Base-by-base conservation (phyloP, 805 yeast species). In the Grigorovia jiainica region DNA sequence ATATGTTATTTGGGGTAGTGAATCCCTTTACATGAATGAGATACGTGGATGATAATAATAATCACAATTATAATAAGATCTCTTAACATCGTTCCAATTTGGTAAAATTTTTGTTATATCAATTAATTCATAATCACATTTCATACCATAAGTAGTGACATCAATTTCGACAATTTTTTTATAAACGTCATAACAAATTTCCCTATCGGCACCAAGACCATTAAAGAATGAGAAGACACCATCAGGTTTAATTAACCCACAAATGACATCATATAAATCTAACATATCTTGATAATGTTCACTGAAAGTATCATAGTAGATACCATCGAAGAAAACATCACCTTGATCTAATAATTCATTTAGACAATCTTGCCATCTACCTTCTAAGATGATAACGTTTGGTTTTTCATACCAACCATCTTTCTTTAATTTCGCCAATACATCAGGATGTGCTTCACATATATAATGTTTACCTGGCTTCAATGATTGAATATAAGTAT, bases 401-500 rank as follows among this genome's bases (percentile, higher is more conserved):
- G 73, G 66, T 53, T 76, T 82, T 3, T 78, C 79, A 57, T 73
- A 77, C 97, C 97, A 90, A 1, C 95, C 95, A 51, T 82, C 89
- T 2, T 59, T 53, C 43, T 68, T 67, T 71, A 89, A 64, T 52
- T 83, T 79, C 1, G 61, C 59, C 27, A 90, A 63, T 9, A 89
- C 97, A 50, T 85, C 95, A 2, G 97, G 96, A 57, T 89, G 97
- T 0, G 97, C 96, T 60, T 89, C 97, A 45, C 86, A 79, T 34
- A 89, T 90, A 60, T 86, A 89, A 58, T 89, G 97, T 35, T 61
- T 64, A 15, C 47, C 51, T n/a, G 56, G 56, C n/a, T 43, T 40
- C 11, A 57, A 58, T 2, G 61, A 62, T 55, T 82, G 82, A 45
- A 89, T 83, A 72, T 80, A 76, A 1, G 76, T 65, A 58, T 89